Conservation (phyloP, 1,284 basidiomycete genomes). For the Leccinum proliferum region DNA sequence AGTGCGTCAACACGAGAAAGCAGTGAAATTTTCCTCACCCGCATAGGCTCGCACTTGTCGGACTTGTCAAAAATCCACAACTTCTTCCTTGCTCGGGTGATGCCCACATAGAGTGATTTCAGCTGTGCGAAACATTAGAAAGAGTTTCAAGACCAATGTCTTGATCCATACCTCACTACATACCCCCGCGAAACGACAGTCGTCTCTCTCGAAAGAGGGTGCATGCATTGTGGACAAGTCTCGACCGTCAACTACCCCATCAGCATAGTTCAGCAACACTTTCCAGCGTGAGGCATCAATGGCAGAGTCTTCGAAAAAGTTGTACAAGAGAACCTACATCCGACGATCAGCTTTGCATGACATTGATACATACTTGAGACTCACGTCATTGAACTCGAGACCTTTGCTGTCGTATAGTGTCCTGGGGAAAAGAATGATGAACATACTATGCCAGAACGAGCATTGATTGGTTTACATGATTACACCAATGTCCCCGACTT, state of each 20-base stretch:
- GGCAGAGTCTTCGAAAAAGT: slow-evolving; percentile 65
- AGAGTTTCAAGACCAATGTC: background rate
- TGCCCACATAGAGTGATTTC: slow-evolving; percentile 64
- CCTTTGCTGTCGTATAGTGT: slow-evolving; percentile 74
- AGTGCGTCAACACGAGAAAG: background rate
- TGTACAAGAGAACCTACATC: slow-evolving; percentile 59
- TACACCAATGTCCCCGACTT: slow-evolving; percentile 56
- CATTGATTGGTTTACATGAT: slow-evolving; percentile 44
- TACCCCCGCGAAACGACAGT: slow-evolving; percentile 49
- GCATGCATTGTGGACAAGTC: slow-evolving; percentile 22
- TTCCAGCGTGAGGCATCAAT: slow-evolving; percentile 52
- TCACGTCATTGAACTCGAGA: slow-evolving; percentile 66
- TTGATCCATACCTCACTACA: slow-evolving; percentile 47
- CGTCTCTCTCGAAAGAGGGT: slow-evolving; percentile 44
- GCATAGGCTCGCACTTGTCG: slow-evolving; percentile 50
- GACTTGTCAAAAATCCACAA: slow-evolving; percentile 65
- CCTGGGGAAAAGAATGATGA: slow-evolving; percentile 30
- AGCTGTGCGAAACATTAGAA: slow-evolving; percentile 34
- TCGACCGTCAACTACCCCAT: slow-evolving; percentile 15
- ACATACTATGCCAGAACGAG: background rate
- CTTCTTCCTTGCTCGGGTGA: slow-evolving; percentile 63
- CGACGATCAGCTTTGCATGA: slow-evolving; percentile 1
- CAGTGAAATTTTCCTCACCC: slow-evolving; percentile 32
- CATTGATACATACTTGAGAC: slow-evolving; percentile 4
- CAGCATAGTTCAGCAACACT: slow-evolving; percentile 45